A percentile compares a stretch with the other conserved stretches of the same genome.
These are phyloP conservation scores for Chrysoporthe cubensis DNA, from an alignment of 2,329 filamentous ascomycete genomes.

Conservation along the genomic window DNA sequence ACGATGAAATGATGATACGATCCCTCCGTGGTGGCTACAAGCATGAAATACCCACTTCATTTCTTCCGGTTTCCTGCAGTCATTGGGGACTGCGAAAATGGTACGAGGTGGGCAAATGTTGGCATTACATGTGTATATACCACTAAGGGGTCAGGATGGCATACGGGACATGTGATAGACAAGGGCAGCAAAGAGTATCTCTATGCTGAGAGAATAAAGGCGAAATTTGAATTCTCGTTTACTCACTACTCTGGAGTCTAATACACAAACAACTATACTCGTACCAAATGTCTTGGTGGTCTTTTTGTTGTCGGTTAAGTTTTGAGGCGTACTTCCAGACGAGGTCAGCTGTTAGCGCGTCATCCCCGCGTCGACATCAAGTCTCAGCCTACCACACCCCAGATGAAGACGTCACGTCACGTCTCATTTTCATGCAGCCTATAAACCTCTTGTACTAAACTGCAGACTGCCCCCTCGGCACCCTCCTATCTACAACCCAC, in stretches of 20 bases:
- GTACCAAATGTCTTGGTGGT: neutral
- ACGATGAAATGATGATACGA: neutral
- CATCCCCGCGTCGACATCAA: conserved; percentile 20
- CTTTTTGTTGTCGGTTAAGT: neutral
- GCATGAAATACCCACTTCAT: conserved; percentile 28
- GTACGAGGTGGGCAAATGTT: conserved; percentile 6
- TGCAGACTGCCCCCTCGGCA: neutral
- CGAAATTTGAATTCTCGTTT: neutral
- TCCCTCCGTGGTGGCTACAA: conserved; percentile 13
- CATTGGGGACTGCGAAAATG: neutral
- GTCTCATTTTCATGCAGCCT: conserved; percentile 18
- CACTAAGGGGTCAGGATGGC: conserved; percentile 12
- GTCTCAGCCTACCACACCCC: conserved; percentile 1
- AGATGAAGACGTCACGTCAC: conserved; percentile 15
- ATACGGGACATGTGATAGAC: conserved; percentile 7
- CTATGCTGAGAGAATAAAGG: neutral
- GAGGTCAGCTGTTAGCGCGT: conserved; percentile 24
- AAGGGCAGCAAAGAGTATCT: conserved; percentile 6
- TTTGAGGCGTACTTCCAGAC: conserved; percentile 28
- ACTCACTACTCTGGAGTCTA: too few relatives aligned
- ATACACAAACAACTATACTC: neutral
- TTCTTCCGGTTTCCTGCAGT: conserved; percentile 16
- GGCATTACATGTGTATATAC: conserved; percentile 25
- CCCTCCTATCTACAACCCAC: neutral
- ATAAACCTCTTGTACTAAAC: neutral